Evolutionary conservation across 1,284 basidiomycete genomes (phyloP).

Genomic region (Sporisorium sorghi): DNA sequence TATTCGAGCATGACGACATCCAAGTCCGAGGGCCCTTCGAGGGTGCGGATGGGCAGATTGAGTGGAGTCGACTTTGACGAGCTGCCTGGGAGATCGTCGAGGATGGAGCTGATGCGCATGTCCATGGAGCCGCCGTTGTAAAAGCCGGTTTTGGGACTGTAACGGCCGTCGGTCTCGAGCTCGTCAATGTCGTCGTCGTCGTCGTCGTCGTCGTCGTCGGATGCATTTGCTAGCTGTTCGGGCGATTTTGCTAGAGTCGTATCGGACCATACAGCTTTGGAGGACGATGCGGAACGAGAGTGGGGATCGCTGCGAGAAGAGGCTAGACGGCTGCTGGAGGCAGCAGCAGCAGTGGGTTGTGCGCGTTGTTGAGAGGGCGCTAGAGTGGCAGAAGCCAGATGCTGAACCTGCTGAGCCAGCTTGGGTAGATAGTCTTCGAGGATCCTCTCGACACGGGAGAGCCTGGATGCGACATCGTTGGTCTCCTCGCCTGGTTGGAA

Average conservation of each 20-base stretch:
- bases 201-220: conserved; percentile 14
- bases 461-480: conserved; percentile 54
- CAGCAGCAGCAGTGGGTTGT: neutral
- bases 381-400: conserved; percentile 15
- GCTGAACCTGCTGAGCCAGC: conserved; percentile 41
- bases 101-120: conserved; percentile 59
- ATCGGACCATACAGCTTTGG: conserved; percentile 16
- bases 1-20: conserved; percentile 59
- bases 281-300: conserved; percentile 3
- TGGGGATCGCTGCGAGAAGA: conserved; percentile 8
- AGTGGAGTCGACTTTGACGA: conserved; percentile 40
- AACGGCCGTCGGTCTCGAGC: conserved; percentile 43
- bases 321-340: conserved; percentile 11
- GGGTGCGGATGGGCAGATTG: conserved; percentile 42
- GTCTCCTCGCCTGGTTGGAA: conserved; percentile 62
- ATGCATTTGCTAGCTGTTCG: conserved; percentile 11
- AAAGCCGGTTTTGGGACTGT: conserved; percentile 54
- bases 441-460: conserved; percentile 54
- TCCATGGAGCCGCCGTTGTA: conserved; percentile 54
- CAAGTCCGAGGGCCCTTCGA: conserved; percentile 47
- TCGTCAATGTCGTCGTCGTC: conserved; percentile 54
- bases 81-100: conserved; percentile 47
- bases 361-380: conserved; percentile 1
- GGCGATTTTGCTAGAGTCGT: conserved; percentile 18
- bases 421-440: conserved; percentile 54